Evolutionary conservation across 2,329 filamentous ascomycete species (phyloP), one percentile per base, ranked within the genome.

Genomic region (Aspergillus texensis): DNA sequence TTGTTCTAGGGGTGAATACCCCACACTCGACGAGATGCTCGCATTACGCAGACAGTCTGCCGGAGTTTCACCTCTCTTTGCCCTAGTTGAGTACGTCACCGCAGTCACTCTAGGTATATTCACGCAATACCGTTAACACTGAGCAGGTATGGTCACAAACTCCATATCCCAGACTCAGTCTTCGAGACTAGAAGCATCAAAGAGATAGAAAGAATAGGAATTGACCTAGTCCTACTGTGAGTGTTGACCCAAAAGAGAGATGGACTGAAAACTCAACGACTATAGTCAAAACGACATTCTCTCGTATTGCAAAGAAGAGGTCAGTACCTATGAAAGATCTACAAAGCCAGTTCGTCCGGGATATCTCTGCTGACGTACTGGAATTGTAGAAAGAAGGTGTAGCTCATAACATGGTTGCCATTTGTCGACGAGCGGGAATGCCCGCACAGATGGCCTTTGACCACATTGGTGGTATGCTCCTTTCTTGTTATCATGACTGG

Each of bases 231-330:
- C 10, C 48, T 71, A 12, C 36, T 71, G 68, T 71, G 58, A 14
- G 68, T 56, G 9, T 36, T 39, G 32, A 32, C 28, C 58, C 10
- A 43, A 4, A 10, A 43, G 5, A 26, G 12, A 39, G 14, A 30
- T 24, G 21, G 6, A 14, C n/a, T 19, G 21, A 8, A 8, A 24
- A n/a, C 39, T 60, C 16, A 52, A 26, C 30, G 2, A 26, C 16
- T 19, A 24, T 30, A 72, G 70, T 21, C 69, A 70, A 65, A 72
- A 71, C 48, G 69, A 71, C 43, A 67, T 71, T 48, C 67, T 71
- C n/a, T 72, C 69, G 39, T 72, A 71, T 61, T 67, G 68, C 57
- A 72, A 70, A 62, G 70, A 72, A 62, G 67, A 71, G 63, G 69
- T 70, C 32, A 57, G 56, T 63, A 5, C 9, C 55, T 14, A 10